A percentile compares a stretch with the other conserved stretches of the same genome.
Evolutionary conservation across 768 basidiomycete species (phyloP).

Genomic region (Cantharellus anzutake): DNA sequence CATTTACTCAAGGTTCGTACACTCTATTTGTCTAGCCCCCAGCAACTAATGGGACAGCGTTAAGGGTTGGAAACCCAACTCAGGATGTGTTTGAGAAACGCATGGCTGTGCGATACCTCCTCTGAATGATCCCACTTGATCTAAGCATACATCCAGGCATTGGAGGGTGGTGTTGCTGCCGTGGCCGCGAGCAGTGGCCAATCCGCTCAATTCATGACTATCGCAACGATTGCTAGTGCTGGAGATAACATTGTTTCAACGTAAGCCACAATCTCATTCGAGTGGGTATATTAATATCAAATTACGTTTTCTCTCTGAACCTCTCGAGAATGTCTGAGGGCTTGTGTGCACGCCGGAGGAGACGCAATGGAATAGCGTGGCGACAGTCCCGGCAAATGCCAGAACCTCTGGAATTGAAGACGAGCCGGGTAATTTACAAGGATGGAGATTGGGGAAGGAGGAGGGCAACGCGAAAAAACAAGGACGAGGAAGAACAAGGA

Average conservation of each 20-base stretch:
- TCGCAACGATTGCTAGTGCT: constrained; percentile 34
- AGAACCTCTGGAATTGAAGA: too few species aligned
- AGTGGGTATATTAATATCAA: too few species aligned
- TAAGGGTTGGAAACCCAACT: constrained; percentile 44
- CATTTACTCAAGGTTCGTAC: constrained; percentile 31
- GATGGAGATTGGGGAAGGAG: too few species aligned
- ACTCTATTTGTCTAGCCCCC: not conserved
- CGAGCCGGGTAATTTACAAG: too few species aligned
- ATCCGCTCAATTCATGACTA: constrained; percentile 56
- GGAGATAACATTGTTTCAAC: constrained; percentile 69
- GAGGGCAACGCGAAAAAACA: too few species aligned
- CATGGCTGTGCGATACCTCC: constrained; percentile 23
- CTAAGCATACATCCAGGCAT: constrained; percentile 55
- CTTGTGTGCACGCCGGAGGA: too few species aligned
- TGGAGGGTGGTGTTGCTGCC: constrained; percentile 66
- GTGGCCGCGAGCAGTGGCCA: constrained; percentile 58
- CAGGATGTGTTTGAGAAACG: constrained; percentile 63
- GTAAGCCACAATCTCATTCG: constrained; percentile 21
- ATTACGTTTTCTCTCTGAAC: too few species aligned
- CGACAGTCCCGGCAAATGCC: too few species aligned
- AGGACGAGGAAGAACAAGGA: too few species aligned
- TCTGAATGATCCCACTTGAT: constrained; percentile 13
- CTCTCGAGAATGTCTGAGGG: too few species aligned
- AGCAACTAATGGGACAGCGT: not conserved
- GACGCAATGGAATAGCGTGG: too few species aligned